These are phyloP conservation scores for Suhomyces taliae DNA, from an alignment of 1,139 yeast genomes.

Conservation along the genomic window DNA sequence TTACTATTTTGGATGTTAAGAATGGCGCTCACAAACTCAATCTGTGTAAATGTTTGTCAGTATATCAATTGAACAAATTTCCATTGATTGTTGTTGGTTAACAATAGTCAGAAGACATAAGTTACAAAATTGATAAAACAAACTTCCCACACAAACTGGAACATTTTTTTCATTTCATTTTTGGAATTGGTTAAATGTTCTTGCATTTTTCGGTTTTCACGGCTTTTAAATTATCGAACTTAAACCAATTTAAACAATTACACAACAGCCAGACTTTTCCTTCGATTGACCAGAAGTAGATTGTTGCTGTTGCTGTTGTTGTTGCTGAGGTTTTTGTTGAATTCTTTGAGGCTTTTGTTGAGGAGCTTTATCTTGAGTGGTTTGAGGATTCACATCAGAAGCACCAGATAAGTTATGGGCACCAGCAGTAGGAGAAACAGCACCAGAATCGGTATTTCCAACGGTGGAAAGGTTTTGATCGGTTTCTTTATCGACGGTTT, in stretches of 20 bases:
- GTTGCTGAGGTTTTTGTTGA: conserved; percentile 4
- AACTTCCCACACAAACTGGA: no score
- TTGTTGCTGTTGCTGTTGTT: conserved; percentile 7
- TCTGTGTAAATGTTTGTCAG: no score
- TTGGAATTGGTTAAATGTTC: neutral
- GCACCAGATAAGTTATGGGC: conserved; percentile 6
- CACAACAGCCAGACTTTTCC: conserved; percentile 49
- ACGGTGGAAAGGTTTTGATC: conserved; percentile 19
- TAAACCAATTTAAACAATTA: conserved; percentile 30
- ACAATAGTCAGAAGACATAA: no score
- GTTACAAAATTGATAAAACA: neutral
- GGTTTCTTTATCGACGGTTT: conserved; percentile 7
- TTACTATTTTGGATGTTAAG: no score
- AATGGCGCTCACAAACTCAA: no score
- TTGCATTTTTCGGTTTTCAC: neutral
- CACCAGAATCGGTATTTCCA: conserved; percentile 10
- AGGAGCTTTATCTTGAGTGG: conserved; percentile 5
- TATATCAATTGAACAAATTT: no score
- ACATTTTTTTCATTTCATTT: no score
- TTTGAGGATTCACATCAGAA: neutral
- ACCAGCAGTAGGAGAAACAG: conserved; percentile 2
- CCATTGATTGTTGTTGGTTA: no score
- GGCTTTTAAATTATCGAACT: no score
- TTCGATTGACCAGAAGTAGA: conserved; percentile 25
- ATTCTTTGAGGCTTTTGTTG: conserved; percentile 1